Evolutionary conservation across 2,329 filamentous ascomycete species (phyloP).

Genomic region (Pestalotiopsis sp.): DNA sequence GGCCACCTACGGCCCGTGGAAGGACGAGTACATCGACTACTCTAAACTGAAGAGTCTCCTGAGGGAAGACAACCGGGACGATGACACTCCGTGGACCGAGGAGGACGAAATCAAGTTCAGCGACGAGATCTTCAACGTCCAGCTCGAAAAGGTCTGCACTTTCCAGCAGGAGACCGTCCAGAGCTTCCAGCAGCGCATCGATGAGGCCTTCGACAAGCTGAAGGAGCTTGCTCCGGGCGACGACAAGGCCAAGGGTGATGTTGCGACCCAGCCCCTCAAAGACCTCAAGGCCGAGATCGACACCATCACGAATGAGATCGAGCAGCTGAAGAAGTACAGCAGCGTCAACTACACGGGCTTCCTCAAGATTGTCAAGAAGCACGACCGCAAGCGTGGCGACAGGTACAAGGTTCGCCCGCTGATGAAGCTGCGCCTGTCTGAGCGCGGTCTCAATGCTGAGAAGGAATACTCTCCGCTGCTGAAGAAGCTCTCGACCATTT

Average conservation of each 20-base stretch:
- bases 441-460: constrained; percentile 92
- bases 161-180: constrained; percentile 84
- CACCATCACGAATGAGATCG: constrained; percentile 84
- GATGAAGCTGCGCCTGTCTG: constrained; percentile 86
- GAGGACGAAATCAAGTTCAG: constrained; percentile 93
- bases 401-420: constrained; percentile 88
- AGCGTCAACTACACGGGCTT: constrained; percentile 97
- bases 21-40: constrained; percentile 94
- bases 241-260: constrained; percentile 52
- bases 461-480: constrained; percentile 84
- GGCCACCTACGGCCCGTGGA: constrained; percentile 85
- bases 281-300: constrained; percentile 82
- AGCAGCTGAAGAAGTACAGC: constrained; percentile 92
- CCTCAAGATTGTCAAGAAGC: constrained; percentile 98
- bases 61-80: constrained; percentile 71
- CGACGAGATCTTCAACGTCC: constrained; percentile 90
- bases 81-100: constrained; percentile 80
- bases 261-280: constrained; percentile 58
- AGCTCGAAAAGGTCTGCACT: constrained; percentile 90
- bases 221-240: constrained; percentile 78
- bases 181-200: constrained; percentile 55
- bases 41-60: constrained; percentile 87
- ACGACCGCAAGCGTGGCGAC: constrained; percentile 88
- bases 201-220: constrained; percentile 68
- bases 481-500: constrained; percentile 91